Evolutionary conservation across 768 basidiomycete genomes (phyloP).

Genomic region (Psilocybe sp.): DNA sequence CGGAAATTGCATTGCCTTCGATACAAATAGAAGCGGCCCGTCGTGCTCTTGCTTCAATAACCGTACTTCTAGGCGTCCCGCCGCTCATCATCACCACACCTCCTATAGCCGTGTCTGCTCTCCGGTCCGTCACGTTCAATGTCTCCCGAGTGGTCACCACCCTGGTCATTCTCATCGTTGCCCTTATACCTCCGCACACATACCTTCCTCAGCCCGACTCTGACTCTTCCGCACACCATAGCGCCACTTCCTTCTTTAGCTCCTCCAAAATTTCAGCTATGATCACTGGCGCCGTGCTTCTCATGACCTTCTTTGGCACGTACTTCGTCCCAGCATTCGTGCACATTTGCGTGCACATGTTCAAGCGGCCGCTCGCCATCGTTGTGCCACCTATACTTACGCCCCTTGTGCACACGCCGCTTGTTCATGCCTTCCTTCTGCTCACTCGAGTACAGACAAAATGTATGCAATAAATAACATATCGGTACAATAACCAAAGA

Average conservation of each 20-base stretch:
- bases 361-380: conserved; percentile 82
- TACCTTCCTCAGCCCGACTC: not conserved
- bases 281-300: conserved; percentile 46
- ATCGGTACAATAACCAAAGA: no score
- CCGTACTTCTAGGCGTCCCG: conserved; percentile 59
- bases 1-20: conserved; percentile 14
- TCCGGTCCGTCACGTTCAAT: conserved; percentile 40
- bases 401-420: conserved; percentile 21
- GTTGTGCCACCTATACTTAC: conserved; percentile 52
- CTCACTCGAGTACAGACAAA: no score
- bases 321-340: conserved; percentile 73
- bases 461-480: no score
- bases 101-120: conserved; percentile 45
- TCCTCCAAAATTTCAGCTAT: conserved; percentile 14
- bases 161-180: conserved; percentile 38
- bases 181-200: conserved; percentile 38
- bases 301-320: conserved; percentile 51
- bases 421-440: no score
- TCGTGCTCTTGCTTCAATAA: conserved; percentile 43
- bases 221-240: not conserved
- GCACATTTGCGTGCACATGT: conserved; percentile 81
- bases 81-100: conserved; percentile 56
- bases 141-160: conserved; percentile 43
- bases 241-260: conserved; percentile 9
- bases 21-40: conserved; percentile 31